A percentile compares a stretch with the other conserved stretches of the same genome.
Conservation (phyloP, 352 stramenopile genomes). For the Phytophthora nicotianae region DNA sequence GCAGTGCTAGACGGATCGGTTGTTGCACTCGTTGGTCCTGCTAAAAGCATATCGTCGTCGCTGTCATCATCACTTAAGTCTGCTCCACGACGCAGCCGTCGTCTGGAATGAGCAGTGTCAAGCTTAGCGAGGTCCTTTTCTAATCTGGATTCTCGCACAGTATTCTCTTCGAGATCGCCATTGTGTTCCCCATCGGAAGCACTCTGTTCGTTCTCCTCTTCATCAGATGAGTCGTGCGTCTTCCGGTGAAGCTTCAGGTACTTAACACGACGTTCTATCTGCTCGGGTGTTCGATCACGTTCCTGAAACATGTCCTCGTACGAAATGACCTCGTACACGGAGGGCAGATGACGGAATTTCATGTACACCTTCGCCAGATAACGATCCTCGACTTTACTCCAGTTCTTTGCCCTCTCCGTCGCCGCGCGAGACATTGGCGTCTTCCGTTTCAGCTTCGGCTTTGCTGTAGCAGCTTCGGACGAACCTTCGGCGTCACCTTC, state of each 20-base stretch:
- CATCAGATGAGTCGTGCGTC: conserved; percentile 73
- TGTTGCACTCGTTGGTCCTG: conserved; percentile 1
- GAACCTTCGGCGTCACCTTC: conserved; percentile 24
- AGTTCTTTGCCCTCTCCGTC: conserved; percentile 73
- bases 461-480: conserved; percentile 11
- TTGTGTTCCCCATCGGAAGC: conserved; percentile 31
- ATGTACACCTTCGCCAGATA: conserved; percentile 81
- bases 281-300: conserved; percentile 76
- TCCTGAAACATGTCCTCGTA: conserved; percentile 93
- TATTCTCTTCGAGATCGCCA: conserved; percentile 22
- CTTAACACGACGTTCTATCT: conserved; percentile 87
- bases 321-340: conserved; percentile 87
- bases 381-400: conserved; percentile 84
- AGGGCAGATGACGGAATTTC: conserved; percentile 82
- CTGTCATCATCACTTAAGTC: conserved; percentile 50
- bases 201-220: conserved; percentile 50
- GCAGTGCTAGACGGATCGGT: conserved; percentile 3
- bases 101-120: conserved; percentile 41
- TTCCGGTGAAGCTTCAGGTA: conserved; percentile 80
- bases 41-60: conserved; percentile 51
- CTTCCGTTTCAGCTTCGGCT: conserved; percentile 33
- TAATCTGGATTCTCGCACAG: conserved; percentile 21
- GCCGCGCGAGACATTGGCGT: conserved; percentile 36
- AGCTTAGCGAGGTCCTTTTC: conserved; percentile 29
- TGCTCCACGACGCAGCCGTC: conserved; percentile 52